A percentile compares a stretch with the other conserved stretches of the same genome.
phyloP scores from a whole-genome alignment of 805 yeast species.

The Lipomyces japonicus region DNA sequence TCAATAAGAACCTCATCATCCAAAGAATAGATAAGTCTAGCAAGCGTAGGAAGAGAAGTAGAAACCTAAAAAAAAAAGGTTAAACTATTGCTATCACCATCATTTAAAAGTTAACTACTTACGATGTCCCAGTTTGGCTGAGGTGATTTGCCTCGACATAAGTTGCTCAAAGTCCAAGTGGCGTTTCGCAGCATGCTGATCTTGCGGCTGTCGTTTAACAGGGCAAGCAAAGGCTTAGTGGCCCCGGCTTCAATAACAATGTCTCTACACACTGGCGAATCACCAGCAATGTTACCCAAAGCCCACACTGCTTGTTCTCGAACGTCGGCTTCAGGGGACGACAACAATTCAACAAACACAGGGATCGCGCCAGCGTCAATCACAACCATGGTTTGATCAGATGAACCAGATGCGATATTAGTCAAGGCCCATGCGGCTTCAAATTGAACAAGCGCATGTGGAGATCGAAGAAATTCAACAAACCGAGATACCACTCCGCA shows the following conservation, averaged over 20 bases:
- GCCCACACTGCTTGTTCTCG: conserved; percentile 99
- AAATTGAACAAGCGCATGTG: conserved; percentile 81
- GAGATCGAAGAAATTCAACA: conserved; percentile 74
- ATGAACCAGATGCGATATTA: conserved; percentile 90
- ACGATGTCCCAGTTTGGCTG: conserved; percentile 85
- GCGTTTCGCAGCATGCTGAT: conserved; percentile 87
- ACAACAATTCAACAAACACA: conserved; percentile 73
- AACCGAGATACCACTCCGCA: conserved; percentile 90
- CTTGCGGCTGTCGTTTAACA: conserved; percentile 78
- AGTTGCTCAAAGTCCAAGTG: conserved; percentile 94
- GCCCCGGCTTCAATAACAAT: conserved; percentile 80
- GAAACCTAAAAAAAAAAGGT: conserved; percentile 47
- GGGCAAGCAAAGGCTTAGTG: conserved; percentile 76
- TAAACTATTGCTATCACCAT: neutral
- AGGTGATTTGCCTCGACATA: conserved; percentile 95
- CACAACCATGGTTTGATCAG: conserved; percentile 84
- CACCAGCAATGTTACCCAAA: conserved; percentile 98
- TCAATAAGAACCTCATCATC: conserved; percentile 93
- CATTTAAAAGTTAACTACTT: neutral
- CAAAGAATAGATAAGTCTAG: conserved; percentile 82
- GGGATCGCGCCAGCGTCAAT: conserved; percentile 95
- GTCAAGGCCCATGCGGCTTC: conserved; percentile 99
- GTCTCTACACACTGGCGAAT: conserved; percentile 85
- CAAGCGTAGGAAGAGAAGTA: conserved; percentile 83
- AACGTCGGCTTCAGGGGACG: conserved; percentile 80